These are phyloP conservation scores for Mycena vulgaris DNA, from an alignment of 768 basidiomycete species.

Conservation along the genomic window DNA sequence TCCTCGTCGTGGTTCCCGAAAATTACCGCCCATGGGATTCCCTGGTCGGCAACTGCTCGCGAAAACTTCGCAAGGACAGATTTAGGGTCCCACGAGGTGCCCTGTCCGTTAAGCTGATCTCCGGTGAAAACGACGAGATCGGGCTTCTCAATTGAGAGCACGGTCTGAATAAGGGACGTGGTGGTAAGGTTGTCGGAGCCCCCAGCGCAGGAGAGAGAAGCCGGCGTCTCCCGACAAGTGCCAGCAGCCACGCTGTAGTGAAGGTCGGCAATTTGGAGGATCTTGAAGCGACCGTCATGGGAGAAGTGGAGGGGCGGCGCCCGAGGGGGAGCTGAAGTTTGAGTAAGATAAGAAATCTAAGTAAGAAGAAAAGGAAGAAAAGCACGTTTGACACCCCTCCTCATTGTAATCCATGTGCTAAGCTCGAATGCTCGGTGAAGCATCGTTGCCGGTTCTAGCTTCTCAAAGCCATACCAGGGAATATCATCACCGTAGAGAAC, in stretches of 20 bases:
- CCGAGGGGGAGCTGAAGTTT: conserved; percentile 69
- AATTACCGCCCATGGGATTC: conserved; percentile 91
- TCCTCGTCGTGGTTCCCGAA: conserved; percentile 97
- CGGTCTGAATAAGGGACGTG: conserved; percentile 72
- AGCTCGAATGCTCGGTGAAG: conserved; percentile 58
- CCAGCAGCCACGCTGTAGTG: conserved; percentile 92
- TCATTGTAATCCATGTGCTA: conserved; percentile 75
- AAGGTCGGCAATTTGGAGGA: conserved; percentile 92
- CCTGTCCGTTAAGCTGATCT: conserved; percentile 78
- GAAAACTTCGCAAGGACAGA: conserved; percentile 94
- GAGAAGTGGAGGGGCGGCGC: conserved; percentile 90
- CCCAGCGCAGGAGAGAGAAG: conserved; percentile 63
- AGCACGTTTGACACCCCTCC: conserved; percentile 83
- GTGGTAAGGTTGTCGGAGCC: conserved; percentile 86
- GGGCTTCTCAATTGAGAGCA: conserved; percentile 87
- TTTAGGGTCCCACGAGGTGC: conserved; percentile 90
- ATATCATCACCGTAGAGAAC: conserved; percentile 88
- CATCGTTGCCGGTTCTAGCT: conserved; percentile 73
- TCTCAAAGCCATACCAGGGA: conserved; percentile 91
- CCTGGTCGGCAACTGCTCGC: conserved; percentile 76
- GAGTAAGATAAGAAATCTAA: background rate
- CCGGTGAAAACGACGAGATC: conserved; percentile 94
- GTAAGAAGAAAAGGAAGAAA: conserved; percentile 16
- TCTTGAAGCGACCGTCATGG: conserved; percentile 86
- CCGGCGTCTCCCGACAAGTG: conserved; percentile 78